Evolutionary conservation across 2,329 filamentous ascomycete species (phyloP).

Genomic region (Meredithiella fracta): DNA sequence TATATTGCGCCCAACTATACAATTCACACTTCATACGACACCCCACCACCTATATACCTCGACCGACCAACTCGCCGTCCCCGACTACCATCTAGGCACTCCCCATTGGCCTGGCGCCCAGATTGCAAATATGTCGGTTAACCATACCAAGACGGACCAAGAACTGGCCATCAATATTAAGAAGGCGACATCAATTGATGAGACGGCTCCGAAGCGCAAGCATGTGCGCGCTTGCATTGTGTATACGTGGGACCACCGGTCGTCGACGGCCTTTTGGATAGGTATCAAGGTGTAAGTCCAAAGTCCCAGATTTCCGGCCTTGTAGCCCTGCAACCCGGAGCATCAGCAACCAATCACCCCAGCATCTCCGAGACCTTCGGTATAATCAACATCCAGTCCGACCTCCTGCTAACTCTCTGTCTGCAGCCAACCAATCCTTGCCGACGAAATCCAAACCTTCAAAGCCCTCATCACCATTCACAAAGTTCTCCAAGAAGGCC

Average conservation of each 20-base stretch:
- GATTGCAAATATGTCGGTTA: conserved; percentile 8
- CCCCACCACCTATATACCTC: no score
- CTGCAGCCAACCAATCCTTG: conserved; percentile 78
- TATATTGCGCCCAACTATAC: no score
- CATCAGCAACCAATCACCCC: background rate
- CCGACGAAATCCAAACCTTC: conserved; percentile 97
- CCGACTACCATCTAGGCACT: background rate
- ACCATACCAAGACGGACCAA: conserved; percentile 40
- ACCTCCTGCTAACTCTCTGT: background rate
- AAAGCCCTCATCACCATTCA: conserved; percentile 95
- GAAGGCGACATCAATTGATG: conserved; percentile 52
- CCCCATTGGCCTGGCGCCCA: background rate
- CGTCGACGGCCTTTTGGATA: conserved; percentile 84
- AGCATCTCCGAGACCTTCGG: no score
- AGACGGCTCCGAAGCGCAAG: conserved; percentile 59
- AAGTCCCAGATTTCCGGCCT: conserved; percentile 15
- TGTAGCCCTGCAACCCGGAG: background rate
- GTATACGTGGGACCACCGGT: conserved; percentile 98
- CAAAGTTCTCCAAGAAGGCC: conserved; percentile 93
- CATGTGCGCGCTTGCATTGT: conserved; percentile 97
- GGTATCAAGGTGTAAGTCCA: conserved; percentile 96
- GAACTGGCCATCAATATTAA: conserved; percentile 55
- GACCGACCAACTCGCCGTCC: background rate
- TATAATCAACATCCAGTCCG: no score
- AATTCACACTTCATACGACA: no score